phyloP scores from a whole-genome alignment of 2,329 filamentous ascomycete species.

The Rutstroemia sp. region DNA sequence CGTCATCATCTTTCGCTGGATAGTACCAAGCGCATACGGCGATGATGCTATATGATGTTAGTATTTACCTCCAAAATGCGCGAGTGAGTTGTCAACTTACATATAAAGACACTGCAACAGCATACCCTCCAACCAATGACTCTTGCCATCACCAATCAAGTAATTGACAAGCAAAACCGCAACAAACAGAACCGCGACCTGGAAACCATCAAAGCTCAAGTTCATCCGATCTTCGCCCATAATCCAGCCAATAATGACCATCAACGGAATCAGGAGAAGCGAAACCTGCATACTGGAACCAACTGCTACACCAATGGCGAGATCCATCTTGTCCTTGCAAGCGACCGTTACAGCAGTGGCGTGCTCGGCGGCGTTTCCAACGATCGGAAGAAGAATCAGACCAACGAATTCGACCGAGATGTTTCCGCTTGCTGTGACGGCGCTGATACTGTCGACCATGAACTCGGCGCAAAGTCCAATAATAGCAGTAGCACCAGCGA shows the following conservation, averaged over 20 bases:
- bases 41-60: constrained; percentile 12
- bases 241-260: constrained; percentile 75
- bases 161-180: constrained; percentile 82
- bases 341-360: constrained; percentile 64
- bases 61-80: not conserved
- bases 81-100: constrained; percentile 14
- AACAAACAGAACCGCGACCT: constrained; percentile 79
- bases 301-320: constrained; percentile 74
- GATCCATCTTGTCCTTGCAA: constrained; percentile 65
- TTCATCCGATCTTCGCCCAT: constrained; percentile 60
- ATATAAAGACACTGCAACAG: constrained; percentile 27
- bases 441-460: constrained; percentile 67
- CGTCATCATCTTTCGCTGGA: constrained; percentile 1
- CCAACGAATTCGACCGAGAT: constrained; percentile 78
- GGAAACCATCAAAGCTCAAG: constrained; percentile 70
- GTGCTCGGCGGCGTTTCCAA: constrained; percentile 51
- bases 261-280: constrained; percentile 70
- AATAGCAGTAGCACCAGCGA: constrained; percentile 62
- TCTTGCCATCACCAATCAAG: constrained; percentile 62
- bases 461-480: constrained; percentile 73
- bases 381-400: constrained; percentile 72
- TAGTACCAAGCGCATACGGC: constrained; percentile 21
- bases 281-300: constrained; percentile 80
- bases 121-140: constrained; percentile 36
- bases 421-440: constrained; percentile 59